phyloP scores from a whole-genome alignment of 805 yeast genomes.

The Lipomyces sp. region DNA sequence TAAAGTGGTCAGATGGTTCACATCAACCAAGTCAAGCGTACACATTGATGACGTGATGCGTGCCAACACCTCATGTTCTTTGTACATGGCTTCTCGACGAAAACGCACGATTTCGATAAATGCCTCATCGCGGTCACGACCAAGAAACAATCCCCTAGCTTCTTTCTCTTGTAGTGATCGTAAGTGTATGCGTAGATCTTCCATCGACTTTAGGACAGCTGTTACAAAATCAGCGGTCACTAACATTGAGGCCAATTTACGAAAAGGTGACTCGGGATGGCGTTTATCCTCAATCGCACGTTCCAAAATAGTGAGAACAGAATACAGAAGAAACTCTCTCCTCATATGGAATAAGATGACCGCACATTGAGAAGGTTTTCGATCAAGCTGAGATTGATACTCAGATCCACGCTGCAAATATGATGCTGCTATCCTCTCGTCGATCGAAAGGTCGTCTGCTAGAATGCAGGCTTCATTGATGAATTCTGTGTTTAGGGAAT shows the following conservation, averaged over 20 bases:
- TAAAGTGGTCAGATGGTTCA: slow-evolving; percentile 41
- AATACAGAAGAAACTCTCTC: slow-evolving; percentile 66
- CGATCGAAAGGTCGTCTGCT: slow-evolving; percentile 66
- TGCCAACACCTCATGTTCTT: slow-evolving; percentile 69
- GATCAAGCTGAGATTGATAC: slow-evolving; percentile 40
- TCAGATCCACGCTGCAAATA: slow-evolving; percentile 51
- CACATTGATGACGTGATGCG: slow-evolving; percentile 55
- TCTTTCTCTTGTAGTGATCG: slow-evolving; percentile 49
- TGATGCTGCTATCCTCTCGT: slow-evolving; percentile 74
- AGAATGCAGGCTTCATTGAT: slow-evolving; percentile 55
- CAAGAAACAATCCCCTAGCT: slow-evolving; percentile 54
- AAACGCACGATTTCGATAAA: slow-evolving; percentile 52
- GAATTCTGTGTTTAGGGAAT: slow-evolving; percentile 63
- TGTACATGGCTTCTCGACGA: slow-evolving; percentile 59
- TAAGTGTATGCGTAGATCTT: slow-evolving; percentile 55
- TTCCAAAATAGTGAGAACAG: slow-evolving; percentile 30
- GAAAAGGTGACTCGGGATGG: slow-evolving; percentile 15
- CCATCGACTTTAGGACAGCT: slow-evolving; percentile 54
- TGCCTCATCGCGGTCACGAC: slow-evolving; percentile 42
- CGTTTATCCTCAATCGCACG: slow-evolving; percentile 10
- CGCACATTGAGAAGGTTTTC: slow-evolving; percentile 45
- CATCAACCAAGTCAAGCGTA: slow-evolving; percentile 37
- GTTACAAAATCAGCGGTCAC: slow-evolving; percentile 37
- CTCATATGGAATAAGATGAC: slow-evolving; percentile 65
- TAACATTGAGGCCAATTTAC: slow-evolving; percentile 10